These are phyloP conservation scores for Canavalia ensiformis DNA, from an alignment of 306 rosid genomes.

Conservation along the genomic window DNA sequence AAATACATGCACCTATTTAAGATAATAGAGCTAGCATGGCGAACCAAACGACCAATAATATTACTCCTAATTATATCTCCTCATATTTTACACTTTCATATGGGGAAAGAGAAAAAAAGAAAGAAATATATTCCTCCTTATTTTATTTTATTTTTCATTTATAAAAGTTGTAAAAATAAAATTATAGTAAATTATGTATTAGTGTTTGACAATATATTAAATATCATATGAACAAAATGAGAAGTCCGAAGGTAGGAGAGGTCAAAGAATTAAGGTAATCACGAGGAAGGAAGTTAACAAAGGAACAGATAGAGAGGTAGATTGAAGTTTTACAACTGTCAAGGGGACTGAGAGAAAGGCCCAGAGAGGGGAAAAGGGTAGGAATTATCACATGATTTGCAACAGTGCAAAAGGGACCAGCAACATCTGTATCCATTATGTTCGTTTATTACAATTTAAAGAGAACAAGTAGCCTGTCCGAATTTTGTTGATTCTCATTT, in stretches of 20 bases:
- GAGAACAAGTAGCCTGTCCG: constrained; percentile 59
- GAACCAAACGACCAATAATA: background rate
- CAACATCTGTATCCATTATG: constrained; percentile 69
- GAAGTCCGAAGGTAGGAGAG: constrained; percentile 43
- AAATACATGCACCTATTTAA: constrained; percentile 38
- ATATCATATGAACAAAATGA: background rate
- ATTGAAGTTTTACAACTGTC: constrained; percentile 57
- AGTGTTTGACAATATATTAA: background rate
- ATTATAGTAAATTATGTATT: background rate
- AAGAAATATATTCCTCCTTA: background rate
- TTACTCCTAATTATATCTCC: background rate
- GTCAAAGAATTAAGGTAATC: constrained; percentile 71
- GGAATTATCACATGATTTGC: constrained; percentile 72
- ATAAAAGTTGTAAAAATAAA: background rate
- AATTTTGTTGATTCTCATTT: constrained; percentile 50
- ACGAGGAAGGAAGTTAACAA: constrained; percentile 53
- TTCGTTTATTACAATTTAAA: constrained; percentile 60
- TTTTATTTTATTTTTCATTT: background rate
- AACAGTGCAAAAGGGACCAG: constrained; percentile 67
- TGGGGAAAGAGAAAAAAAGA: background rate
- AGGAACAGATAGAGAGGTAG: constrained; percentile 42
- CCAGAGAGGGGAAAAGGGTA: constrained; percentile 34
- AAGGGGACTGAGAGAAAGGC: constrained; percentile 42
- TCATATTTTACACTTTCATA: background rate
- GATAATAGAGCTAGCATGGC: constrained; percentile 24